These are phyloP conservation scores for Triglochin maritima DNA, from an alignment of 106 monocot species.

Conservation along the genomic window DNA sequence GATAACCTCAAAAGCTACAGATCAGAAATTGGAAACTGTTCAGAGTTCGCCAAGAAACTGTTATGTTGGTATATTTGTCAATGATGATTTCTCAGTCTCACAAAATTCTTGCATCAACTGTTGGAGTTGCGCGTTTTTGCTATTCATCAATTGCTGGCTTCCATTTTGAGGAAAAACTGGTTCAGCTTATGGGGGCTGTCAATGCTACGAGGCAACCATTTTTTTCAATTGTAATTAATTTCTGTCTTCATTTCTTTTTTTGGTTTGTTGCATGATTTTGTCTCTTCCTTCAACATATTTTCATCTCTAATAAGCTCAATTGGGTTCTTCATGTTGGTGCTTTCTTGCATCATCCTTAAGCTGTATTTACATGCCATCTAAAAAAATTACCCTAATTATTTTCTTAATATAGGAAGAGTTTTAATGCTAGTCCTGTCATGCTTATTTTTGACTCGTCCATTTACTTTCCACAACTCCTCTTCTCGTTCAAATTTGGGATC, in stretches of 20 bases:
- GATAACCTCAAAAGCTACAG: conserved; percentile 59
- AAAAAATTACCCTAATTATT: too few species aligned
- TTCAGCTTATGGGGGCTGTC: conserved; percentile 25
- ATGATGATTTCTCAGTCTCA: conserved; percentile 85
- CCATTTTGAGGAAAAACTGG: conserved; percentile 69
- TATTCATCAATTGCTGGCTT: conserved; percentile 83
- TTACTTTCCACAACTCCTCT: too few species aligned
- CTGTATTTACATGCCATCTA: too few species aligned
- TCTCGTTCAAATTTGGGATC: too few species aligned
- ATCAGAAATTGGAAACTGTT: conserved; percentile 70
- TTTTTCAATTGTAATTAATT: conserved; percentile 55
- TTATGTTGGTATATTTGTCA: conserved; percentile 69
- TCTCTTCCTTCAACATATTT: neutral
- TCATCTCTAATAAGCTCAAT: neutral
- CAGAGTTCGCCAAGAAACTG: conserved; percentile 51
- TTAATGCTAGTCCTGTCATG: too few species aligned
- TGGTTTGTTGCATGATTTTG: neutral
- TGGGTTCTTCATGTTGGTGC: too few species aligned
- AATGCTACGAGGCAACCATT: conserved; percentile 43
- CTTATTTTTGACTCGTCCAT: too few species aligned
- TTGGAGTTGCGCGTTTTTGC: conserved; percentile 71
- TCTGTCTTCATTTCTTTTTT: neutral
- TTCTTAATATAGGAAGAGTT: too few species aligned
- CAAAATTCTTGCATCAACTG: conserved; percentile 90
- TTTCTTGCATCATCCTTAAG: too few species aligned